These are phyloP conservation scores for Podosphaera xanthii DNA, from an alignment of 2,329 filamentous ascomycete genomes.

Conservation along the genomic window DNA sequence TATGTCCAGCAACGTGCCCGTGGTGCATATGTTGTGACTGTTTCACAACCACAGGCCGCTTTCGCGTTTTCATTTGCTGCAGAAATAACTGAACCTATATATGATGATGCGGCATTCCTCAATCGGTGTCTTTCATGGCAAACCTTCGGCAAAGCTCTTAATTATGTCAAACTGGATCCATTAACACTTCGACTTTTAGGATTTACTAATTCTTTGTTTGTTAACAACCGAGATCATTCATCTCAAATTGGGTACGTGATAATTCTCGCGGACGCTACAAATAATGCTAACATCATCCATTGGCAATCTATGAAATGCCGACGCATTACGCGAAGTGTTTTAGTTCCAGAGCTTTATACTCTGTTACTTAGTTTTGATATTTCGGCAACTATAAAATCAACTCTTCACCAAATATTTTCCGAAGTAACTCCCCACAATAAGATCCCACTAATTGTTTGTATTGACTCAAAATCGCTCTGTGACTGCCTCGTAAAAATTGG, in stretches of 20 bases:
- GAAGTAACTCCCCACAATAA: neutral
- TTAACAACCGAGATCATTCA: neutral
- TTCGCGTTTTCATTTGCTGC: constrained; percentile 2
- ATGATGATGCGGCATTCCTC: neutral
- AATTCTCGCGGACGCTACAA: neutral
- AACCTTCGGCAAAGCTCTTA: neutral
- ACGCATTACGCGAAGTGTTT: constrained; percentile 4
- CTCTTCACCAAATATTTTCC: neutral
- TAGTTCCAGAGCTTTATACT: constrained; percentile 4
- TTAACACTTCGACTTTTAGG: neutral
- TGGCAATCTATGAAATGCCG: neutral
- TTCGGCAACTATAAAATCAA: neutral
- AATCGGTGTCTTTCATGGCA: neutral
- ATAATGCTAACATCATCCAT: neutral
- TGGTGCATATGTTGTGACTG: neutral
- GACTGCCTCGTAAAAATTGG: constrained; percentile 1
- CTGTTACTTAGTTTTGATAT: constrained; percentile 3
- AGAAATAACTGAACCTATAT: neutral
- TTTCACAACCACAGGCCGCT: constrained; percentile 3
- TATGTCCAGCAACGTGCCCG: neutral
- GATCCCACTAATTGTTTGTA: neutral
- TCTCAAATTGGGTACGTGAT: constrained; percentile 1
- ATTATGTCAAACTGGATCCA: neutral
- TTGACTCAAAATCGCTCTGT: neutral
- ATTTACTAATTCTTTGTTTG: neutral